These are phyloP conservation scores for Cercospora sp. DNA, from an alignment of 2,329 filamentous ascomycete species.

Conservation along the genomic window DNA sequence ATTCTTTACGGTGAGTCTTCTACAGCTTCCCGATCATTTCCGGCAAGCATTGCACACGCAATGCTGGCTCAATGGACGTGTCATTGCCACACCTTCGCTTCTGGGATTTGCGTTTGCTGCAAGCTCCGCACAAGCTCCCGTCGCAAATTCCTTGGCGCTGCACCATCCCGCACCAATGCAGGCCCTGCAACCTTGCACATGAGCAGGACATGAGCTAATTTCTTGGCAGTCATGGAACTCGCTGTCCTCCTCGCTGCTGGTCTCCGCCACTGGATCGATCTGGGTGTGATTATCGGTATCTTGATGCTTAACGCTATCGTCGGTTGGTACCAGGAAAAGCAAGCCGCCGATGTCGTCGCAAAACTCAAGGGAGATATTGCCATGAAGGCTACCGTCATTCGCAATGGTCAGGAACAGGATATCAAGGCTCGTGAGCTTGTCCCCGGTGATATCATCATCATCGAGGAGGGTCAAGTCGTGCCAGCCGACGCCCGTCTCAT, in stretches of 20 bases:
- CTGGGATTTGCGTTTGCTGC: slow-evolving; percentile 21
- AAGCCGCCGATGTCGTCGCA: slow-evolving; percentile 74
- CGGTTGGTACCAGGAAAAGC: slow-evolving; percentile 81
- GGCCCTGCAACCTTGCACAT: slow-evolving; percentile 7
- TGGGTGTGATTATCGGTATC: slow-evolving; percentile 76
- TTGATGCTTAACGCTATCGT: slow-evolving; percentile 72
- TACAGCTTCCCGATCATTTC: slow-evolving; percentile 17
- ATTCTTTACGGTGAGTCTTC: slow-evolving; percentile 69
- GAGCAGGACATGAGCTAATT: slow-evolving; percentile 24
- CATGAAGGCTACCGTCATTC: slow-evolving; percentile 69
- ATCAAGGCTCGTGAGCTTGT: slow-evolving; percentile 75
- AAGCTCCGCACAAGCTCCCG: slow-evolving; percentile 32
- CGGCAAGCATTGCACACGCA: slow-evolving; percentile 15
- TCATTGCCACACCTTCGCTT: slow-evolving; percentile 14
- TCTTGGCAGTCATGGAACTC: slow-evolving; percentile 68
- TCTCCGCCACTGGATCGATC: slow-evolving; percentile 74
- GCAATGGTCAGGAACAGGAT: slow-evolving; percentile 66
- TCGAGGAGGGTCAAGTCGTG: slow-evolving; percentile 71
- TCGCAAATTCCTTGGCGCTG: slow-evolving; percentile 32
- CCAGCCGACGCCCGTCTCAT: slow-evolving; percentile 71
- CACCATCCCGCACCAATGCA: slow-evolving; percentile 16
- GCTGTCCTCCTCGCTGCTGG: slow-evolving; percentile 72
- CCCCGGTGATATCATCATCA: slow-evolving; percentile 71
- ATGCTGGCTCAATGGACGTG: slow-evolving; percentile 30
- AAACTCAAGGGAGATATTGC: slow-evolving; percentile 76